phyloP scores from a whole-genome alignment of 306 rosid species.

The Morella rubra region DNA sequence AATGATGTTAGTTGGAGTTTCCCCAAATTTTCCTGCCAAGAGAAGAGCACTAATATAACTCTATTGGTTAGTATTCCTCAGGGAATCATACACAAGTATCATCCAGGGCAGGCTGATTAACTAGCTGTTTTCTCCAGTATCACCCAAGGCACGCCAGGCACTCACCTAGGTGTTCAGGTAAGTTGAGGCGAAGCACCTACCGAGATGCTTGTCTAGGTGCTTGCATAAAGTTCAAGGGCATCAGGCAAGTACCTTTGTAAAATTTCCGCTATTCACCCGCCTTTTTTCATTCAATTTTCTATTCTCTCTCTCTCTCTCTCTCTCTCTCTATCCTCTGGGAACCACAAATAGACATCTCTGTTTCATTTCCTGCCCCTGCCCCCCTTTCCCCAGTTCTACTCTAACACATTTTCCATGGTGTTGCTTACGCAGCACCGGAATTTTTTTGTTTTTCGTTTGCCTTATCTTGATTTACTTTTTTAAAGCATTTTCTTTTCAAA shows the following conservation, averaged over 20 bases:
- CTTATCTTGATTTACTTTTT: too few species aligned
- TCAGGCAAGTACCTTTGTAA: background rate
- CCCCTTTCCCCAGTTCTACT: too few species aligned
- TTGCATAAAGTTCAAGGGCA: background rate
- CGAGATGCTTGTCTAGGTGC: background rate
- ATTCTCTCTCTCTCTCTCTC: background rate
- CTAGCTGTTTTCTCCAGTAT: background rate
- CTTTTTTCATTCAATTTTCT: background rate
- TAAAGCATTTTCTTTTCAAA: too few species aligned
- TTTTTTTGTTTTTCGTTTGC: too few species aligned
- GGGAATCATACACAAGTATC: too few species aligned
- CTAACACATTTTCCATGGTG: too few species aligned
- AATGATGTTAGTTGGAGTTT: constrained; percentile 53
- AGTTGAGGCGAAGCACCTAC: background rate
- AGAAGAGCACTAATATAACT: constrained; percentile 12
- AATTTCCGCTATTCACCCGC: background rate
- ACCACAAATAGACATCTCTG: too few species aligned
- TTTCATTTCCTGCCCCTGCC: too few species aligned
- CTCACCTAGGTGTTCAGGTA: background rate
- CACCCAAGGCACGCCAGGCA: background rate
- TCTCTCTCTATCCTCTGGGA: too few species aligned
- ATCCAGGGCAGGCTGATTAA: background rate
- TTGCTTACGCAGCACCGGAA: too few species aligned
- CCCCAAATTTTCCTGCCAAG: constrained; percentile 56
- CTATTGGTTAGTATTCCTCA: constrained; percentile 13